These are phyloP conservation scores for Salix purpurea DNA, from an alignment of 345 rosid genomes.

Conservation along the genomic window DNA sequence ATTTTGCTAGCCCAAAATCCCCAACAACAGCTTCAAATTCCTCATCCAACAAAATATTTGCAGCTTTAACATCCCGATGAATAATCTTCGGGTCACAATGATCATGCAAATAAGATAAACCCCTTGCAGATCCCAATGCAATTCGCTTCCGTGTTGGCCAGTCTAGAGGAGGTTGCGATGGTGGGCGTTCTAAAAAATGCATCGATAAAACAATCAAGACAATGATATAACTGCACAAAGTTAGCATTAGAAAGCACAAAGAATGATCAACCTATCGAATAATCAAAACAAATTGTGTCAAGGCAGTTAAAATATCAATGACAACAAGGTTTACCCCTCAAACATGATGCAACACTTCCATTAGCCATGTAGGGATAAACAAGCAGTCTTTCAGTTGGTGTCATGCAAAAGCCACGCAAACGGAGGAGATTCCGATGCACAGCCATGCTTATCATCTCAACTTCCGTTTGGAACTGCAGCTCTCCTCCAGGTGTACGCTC, in stretches of 20 bases:
- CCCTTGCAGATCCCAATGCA: constrained; percentile 93
- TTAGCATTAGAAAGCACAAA: not conserved
- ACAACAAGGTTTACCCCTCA: constrained; percentile 54
- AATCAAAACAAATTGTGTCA: not conserved
- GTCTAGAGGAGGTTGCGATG: constrained; percentile 79
- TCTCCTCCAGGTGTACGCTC: constrained; percentile 98
- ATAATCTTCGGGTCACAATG: constrained; percentile 98
- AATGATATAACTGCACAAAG: not conserved
- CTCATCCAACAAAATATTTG: constrained; percentile 88
- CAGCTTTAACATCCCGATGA: constrained; percentile 98
- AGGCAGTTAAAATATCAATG: not conserved
- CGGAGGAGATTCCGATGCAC: constrained; percentile 93
- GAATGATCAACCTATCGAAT: not conserved
- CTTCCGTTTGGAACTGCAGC: constrained; percentile 97
- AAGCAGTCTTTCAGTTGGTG: constrained; percentile 86
- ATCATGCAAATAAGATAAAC: constrained; percentile 91
- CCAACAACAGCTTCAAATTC: constrained; percentile 98
- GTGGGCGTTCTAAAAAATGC: constrained; percentile 61
- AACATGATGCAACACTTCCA: constrained; percentile 96
- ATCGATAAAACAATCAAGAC: not conserved
- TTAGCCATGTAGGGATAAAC: constrained; percentile 99
- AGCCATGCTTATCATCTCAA: constrained; percentile 99
- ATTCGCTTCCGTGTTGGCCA: constrained; percentile 85
- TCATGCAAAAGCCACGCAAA: constrained; percentile 93
- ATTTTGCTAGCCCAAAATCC: constrained; percentile 91